phyloP scores from a whole-genome alignment of 352 stramenopile species.

The Phytophthora syringae region DNA sequence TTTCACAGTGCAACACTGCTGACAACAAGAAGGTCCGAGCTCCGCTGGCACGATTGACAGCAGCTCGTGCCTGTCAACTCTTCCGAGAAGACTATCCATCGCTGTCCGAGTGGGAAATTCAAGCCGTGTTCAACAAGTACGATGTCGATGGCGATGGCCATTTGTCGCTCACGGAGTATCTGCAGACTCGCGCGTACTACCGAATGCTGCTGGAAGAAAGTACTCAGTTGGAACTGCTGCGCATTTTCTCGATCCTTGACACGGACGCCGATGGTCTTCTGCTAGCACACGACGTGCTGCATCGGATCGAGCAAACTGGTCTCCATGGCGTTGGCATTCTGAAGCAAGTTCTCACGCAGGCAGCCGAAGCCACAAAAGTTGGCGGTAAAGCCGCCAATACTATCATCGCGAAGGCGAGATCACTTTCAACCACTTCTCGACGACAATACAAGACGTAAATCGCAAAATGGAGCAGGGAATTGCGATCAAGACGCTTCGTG shows the following conservation, averaged over 20 bases:
- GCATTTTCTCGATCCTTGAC: constrained; percentile 73
- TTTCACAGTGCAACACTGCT: constrained; percentile 49
- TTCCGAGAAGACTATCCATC: constrained; percentile 70
- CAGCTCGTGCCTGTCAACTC: constrained; percentile 57
- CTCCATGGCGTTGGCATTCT: constrained; percentile 52
- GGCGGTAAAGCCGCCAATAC: constrained; percentile 16
- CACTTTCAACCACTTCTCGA: constrained; percentile 68
- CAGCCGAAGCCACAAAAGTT: constrained; percentile 51
- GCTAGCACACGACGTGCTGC: constrained; percentile 52
- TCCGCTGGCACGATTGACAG: constrained; percentile 37
- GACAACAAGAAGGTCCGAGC: constrained; percentile 40
- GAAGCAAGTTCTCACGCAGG: constrained; percentile 53
- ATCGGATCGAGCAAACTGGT: constrained; percentile 57
- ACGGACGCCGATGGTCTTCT: constrained; percentile 66
- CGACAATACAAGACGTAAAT: constrained; percentile 68
- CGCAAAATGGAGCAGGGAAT: constrained; percentile 70
- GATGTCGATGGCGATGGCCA: constrained; percentile 66
- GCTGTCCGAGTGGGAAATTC: constrained; percentile 67
- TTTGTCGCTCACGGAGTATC: constrained; percentile 63
- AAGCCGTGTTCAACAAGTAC: constrained; percentile 63
- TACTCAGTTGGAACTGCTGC: constrained; percentile 59
- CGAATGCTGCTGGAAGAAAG: constrained; percentile 56
- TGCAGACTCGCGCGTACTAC: constrained; percentile 65
- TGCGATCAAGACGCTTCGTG: constrained; percentile 58
- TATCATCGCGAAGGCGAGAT: constrained; percentile 60